A percentile compares a stretch with the other conserved stretches of the same genome.
phyloP scores from a whole-genome alignment of 2,329 filamentous ascomycete genomes.

The Xylaria sp. region DNA sequence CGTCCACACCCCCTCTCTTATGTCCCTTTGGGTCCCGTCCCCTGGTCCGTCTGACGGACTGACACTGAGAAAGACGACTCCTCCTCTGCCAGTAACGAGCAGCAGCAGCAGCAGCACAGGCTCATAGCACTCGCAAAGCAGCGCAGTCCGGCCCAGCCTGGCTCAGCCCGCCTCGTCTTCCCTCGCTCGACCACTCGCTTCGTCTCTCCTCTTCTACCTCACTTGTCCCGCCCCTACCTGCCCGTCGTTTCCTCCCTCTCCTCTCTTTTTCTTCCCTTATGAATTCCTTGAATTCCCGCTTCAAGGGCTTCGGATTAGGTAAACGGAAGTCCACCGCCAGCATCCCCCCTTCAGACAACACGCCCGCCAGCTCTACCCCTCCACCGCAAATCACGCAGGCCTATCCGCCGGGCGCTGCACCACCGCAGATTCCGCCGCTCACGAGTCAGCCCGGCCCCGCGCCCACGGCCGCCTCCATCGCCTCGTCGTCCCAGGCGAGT shows the following conservation, averaged over 20 bases:
- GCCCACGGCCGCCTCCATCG: constrained; percentile 58
- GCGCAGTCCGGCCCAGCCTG: constrained; percentile 15
- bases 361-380: constrained; percentile 52
- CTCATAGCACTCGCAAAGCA: constrained; percentile 16
- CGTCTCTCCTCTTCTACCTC: constrained; percentile 34
- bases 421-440: constrained; percentile 43
- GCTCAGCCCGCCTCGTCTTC: constrained; percentile 18
- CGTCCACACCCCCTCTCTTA: constrained; percentile 26
- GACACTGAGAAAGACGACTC: constrained; percentile 10
- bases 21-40: constrained; percentile 31
- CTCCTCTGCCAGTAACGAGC: constrained; percentile 6
- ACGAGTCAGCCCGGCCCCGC: constrained; percentile 51
- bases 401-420: constrained; percentile 45
- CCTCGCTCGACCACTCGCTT: constrained; percentile 19
- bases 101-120: constrained; percentile 3
- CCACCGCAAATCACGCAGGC: constrained; percentile 63
- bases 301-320: constrained; percentile 83
- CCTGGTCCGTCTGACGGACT: constrained; percentile 28
- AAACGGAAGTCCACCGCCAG: constrained; percentile 78
- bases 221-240: constrained; percentile 20
- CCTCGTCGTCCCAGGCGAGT: constrained; percentile 59
- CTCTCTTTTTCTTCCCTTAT: constrained; percentile 59
- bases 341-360: constrained; percentile 62
- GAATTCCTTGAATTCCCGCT: constrained; percentile 83
- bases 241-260: constrained; percentile 30